Conservation (phyloP, 1,284 basidiomycete species). For the Marasmius sp. region DNA sequence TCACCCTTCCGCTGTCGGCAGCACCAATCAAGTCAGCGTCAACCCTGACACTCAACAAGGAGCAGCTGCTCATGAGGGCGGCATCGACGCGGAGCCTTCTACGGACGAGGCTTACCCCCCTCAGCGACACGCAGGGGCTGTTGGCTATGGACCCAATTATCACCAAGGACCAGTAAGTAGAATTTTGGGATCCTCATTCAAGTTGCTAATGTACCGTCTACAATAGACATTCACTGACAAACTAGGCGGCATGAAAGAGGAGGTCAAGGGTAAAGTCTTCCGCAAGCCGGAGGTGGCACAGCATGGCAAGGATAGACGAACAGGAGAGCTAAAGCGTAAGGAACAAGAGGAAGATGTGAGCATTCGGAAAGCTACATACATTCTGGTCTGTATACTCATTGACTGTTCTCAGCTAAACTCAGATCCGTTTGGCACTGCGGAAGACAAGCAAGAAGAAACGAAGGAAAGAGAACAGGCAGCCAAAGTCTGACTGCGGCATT, state of each 20-base stretch:
- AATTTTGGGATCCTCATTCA: not conserved
- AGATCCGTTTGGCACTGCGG: slow-evolving; percentile 11
- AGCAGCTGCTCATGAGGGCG: not conserved
- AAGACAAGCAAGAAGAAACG: slow-evolving; percentile 2
- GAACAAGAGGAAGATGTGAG: slow-evolving; percentile 38
- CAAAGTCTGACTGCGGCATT: not conserved
- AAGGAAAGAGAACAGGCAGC: not conserved
- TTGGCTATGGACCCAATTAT: slow-evolving; percentile 26
- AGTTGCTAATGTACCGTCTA: not conserved
- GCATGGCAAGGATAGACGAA: slow-evolving; percentile 46
- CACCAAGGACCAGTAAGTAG: slow-evolving; percentile 18
- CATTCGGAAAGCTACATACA: not conserved
- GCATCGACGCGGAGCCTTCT: not conserved
- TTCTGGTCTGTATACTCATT: not conserved
- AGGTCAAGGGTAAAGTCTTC: slow-evolving; percentile 50
- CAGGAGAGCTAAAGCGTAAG: slow-evolving; percentile 48
- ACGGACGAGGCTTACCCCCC: slow-evolving; percentile 25
- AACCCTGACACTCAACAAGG: not conserved
- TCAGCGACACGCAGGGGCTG: slow-evolving; percentile 25
- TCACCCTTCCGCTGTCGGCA: not conserved
- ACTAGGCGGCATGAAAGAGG: slow-evolving; percentile 47
- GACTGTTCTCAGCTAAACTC: not conserved
- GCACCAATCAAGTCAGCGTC: not conserved
- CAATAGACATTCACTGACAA: slow-evolving; percentile 46
- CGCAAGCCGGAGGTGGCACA: slow-evolving; percentile 43